Evolutionary conservation across 768 basidiomycete genomes (phyloP), one percentile per base, ranked within the genome.

Genomic region (Macrolepiota fuliginosa): DNA sequence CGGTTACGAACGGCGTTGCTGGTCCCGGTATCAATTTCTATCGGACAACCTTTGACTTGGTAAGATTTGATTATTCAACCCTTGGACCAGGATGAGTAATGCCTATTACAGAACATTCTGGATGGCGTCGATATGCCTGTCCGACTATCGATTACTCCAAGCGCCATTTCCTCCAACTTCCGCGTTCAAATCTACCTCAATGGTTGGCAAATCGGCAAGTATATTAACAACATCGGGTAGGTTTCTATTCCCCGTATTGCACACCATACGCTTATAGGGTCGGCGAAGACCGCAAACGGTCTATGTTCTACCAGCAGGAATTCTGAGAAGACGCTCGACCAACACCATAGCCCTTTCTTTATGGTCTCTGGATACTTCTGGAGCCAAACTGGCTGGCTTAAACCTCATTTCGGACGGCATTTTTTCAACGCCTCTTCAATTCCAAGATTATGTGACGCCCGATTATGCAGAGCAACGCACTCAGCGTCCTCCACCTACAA

Each of bases 11-110:
- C 47, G 74, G 75, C 4, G 62, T 71, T 15, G 82, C 92, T 3
- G 92, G 92, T 22, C 81, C 92, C 29, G 92, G 92, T 29, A 81
- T 77, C 64, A 64, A 74, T 5, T 93, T 93, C 76, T 94, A 92
- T 70, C 81, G 89, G 24, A 87, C 90, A 9, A 88, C 84, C 0
- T 90, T 94, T 63, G 62, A 73, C 61, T 63, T 79, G 62, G 78
- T 80, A 60, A 7, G 71, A 36, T 13, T 40, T 22, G 7, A 27
- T 27, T 24, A 4, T 12, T 9, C 24, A 25, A 27, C 11, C 25
- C 24, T 22, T 24, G 25, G 13, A 27, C 5, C 9, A 24, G 25
- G 22, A 27, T 25, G 12, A 13, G 4, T 27, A 10, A 49, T 24
- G 47, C 22, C n/a, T 45, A 5, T 24, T 19, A 3, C 13, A 80